Conservation (phyloP, 345 rosid species). For the Eucalyptus marginata region DNA sequence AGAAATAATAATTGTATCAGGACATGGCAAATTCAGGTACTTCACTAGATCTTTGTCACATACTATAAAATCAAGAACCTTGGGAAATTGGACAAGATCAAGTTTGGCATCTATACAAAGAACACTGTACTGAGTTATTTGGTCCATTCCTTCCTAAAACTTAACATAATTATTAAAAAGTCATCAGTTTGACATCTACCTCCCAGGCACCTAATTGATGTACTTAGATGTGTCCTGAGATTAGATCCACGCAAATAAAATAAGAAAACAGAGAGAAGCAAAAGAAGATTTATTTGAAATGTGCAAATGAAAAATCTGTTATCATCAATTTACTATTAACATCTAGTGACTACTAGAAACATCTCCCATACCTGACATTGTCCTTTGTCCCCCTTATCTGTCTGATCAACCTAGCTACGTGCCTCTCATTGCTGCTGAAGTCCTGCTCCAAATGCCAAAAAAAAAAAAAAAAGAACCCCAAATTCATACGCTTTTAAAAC, state of each 20-base stretch:
- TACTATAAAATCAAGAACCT: not conserved
- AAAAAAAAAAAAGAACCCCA: not conserved
- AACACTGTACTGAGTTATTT: not conserved
- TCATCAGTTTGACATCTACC: not conserved
- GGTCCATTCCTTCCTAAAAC: not conserved
- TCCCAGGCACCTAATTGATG: not conserved
- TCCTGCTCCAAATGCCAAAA: conserved; percentile 21
- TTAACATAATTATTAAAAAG: not conserved
- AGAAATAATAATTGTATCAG: not conserved
- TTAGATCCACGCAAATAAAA: not conserved
- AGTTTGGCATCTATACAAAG: not conserved
- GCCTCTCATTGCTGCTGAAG: conserved; percentile 50
- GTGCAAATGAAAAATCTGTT: not conserved
- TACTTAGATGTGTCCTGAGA: not conserved
- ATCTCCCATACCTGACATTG: conserved; percentile 52
- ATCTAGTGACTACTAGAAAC: not conserved
- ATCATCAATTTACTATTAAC: not conserved
- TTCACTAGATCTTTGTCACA: not conserved
- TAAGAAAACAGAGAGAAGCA: not conserved
- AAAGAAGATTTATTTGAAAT: not conserved
- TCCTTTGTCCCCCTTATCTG: conserved; percentile 62
- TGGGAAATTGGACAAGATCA: not conserved
- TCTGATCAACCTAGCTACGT: conserved; percentile 43
- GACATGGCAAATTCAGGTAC: not conserved
- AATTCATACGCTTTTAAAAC: not conserved